phyloP scores from a whole-genome alignment of 116 monocot genomes.

The Thalassia testudinum region DNA sequence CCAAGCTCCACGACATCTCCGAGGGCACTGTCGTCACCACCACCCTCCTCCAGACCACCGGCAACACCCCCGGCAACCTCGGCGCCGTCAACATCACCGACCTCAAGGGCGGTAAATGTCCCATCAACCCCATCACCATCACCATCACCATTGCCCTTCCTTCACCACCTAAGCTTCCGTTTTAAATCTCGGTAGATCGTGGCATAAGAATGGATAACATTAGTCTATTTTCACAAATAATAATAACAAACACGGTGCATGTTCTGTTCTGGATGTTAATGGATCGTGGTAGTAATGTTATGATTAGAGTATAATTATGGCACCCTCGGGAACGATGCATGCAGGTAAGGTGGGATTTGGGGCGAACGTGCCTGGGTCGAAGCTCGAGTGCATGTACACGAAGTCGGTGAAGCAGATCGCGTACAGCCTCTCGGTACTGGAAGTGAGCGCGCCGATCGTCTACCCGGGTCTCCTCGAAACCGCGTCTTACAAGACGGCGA shows the following conservation, averaged over 20 bases:
- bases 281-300: too few species aligned
- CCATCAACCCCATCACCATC: too few species aligned
- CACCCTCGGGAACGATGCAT: constrained; percentile 23
- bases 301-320: constrained; percentile 13
- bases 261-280: too few species aligned
- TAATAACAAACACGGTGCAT: too few species aligned
- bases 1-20: constrained; percentile 66
- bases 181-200: too few species aligned
- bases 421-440: constrained; percentile 67
- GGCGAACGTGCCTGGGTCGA: constrained; percentile 36
- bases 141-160: too few species aligned
- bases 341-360: constrained; percentile 34
- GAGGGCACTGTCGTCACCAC: constrained; percentile 48
- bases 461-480: constrained; percentile 63
- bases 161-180: too few species aligned
- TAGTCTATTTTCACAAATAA: too few species aligned
- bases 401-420: constrained; percentile 49
- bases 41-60: constrained; percentile 84
- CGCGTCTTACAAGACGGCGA: constrained; percentile 16
- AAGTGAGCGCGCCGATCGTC: constrained; percentile 51
- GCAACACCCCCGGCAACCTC: constrained; percentile 43
- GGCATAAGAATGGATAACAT: too few species aligned
- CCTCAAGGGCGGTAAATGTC: constrained; percentile 25
- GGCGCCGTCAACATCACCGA: constrained; percentile 79
- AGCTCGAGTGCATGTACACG: constrained; percentile 31